Evolutionary conservation across 2,329 filamentous ascomycete genomes (phyloP), one percentile per base, ranked within the genome.

Genomic region (Aspergillus aculeatus): DNA sequence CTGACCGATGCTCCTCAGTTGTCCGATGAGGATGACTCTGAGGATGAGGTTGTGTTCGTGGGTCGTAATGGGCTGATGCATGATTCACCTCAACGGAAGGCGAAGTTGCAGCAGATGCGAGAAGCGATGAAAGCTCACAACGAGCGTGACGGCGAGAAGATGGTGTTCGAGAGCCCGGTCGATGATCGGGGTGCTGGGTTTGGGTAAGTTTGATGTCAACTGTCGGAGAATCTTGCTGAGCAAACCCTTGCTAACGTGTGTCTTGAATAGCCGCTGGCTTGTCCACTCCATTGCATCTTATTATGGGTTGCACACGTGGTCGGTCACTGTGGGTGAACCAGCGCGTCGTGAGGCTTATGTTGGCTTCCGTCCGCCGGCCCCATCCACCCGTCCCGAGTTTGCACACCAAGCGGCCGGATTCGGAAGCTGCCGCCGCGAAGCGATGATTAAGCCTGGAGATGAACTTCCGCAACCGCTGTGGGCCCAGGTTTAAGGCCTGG

Each of bases 31-130:
- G 82, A 84, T 56, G 81, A 81, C 47, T 84, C 84, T 31, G 92
- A 96, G 62, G 92, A 96, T 63, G 92, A 96, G 77, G 92, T 97
- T 65, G 92, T 97, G 11, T 97, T 97, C 73, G 87, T 96, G 5
- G 93, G 91, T 1, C 80, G 85, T 10, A 85, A 87, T 58, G 83
- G 85, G 69, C 73, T 87, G 78, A 83, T 88, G 87, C 73, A 85
- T 76, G 75, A 91, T 80, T 73, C 80, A 61, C 78, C 80, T 48
- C 77, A 78, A 49, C 83, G 82, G 71, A 84, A 83, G 71, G 78
- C 77, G 68, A 82, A 81, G 2, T 77, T 81, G 47, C 79, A 83
- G 47, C 80, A 85, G 62, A 66, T 75, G 62, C 68, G 69, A n/a
- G 64, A 69, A 54, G 68, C 69, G 35, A 69, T 72, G 56, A 64